phyloP scores from a whole-genome alignment of 1,284 basidiomycete genomes.

The Trichosporon ovoides region DNA sequence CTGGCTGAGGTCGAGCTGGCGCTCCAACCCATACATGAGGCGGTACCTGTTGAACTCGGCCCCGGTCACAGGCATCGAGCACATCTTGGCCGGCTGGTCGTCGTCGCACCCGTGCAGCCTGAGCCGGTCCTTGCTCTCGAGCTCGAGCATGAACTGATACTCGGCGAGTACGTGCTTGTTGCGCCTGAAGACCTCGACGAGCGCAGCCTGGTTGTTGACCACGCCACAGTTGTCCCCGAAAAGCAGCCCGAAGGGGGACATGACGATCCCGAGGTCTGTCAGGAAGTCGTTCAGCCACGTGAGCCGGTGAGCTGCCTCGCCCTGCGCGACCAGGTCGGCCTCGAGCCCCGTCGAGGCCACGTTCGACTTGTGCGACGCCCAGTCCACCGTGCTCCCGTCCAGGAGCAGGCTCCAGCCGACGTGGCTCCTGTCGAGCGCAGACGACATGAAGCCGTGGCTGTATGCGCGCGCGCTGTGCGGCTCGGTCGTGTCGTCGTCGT shows the following conservation, averaged over 20 bases:
- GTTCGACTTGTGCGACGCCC: neutral
- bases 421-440: neutral
- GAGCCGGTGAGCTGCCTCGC: neutral
- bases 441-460: neutral
- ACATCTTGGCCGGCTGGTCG: conserved; percentile 2
- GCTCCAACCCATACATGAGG: neutral
- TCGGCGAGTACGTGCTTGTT: conserved; percentile 2
- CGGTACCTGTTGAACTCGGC: neutral
- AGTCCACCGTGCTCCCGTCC: neutral
- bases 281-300: neutral
- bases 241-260: neutral
- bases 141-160: conserved; percentile 3
- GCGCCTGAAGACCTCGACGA: conserved; percentile 3
- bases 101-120: conserved; percentile 1
- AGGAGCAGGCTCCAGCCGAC: neutral
- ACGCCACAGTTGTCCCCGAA: conserved; percentile 2
- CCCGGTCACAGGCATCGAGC: neutral
- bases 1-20: neutral
- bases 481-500: conserved; percentile 2
- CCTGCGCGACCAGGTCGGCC: conserved; percentile 7
- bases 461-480: conserved; percentile 2
- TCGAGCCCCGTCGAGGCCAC: neutral
- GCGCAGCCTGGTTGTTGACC: neutral
- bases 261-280: neutral
- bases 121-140: conserved; percentile 1